Conservation (phyloP, 176 grass and related monocot genomes). For the Carex cristatella region DNA sequence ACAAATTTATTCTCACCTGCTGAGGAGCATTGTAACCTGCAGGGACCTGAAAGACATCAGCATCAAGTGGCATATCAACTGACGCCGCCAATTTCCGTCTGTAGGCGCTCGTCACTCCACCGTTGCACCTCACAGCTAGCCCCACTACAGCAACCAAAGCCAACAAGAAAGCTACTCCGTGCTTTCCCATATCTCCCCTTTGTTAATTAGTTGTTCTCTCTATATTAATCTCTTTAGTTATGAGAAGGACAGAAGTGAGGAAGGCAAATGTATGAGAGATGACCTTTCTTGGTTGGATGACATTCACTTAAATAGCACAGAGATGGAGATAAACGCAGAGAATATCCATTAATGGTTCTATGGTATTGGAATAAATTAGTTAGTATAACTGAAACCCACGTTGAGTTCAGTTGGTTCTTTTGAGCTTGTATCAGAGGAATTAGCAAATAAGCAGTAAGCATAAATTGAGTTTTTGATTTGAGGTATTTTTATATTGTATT, state of each 20-base stretch:
- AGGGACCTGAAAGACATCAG: slow-evolving; percentile 59
- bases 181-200: background rate
- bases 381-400: background rate
- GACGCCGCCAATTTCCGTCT: slow-evolving; percentile 35
- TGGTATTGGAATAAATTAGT: background rate
- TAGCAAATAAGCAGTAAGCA: no score
- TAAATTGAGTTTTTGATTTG: no score
- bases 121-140: background rate
- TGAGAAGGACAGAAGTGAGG: background rate
- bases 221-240: background rate
- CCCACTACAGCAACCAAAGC: background rate
- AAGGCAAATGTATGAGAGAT: background rate
- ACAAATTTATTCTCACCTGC: slow-evolving; percentile 35
- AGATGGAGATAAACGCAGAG: background rate
- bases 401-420: background rate
- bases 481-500: no score
- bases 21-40: slow-evolving; percentile 63
- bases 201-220: background rate
- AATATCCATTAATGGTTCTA: slow-evolving; percentile 27
- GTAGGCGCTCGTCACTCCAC: slow-evolving; percentile 56
- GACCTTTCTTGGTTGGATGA: background rate
- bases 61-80: slow-evolving; percentile 64
- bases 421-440: background rate
- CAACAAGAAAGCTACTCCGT: background rate
- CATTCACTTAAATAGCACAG: background rate